Evolutionary conservation across 306 rosid species (phyloP).

Genomic region (Pterocarpus macrocarpus): DNA sequence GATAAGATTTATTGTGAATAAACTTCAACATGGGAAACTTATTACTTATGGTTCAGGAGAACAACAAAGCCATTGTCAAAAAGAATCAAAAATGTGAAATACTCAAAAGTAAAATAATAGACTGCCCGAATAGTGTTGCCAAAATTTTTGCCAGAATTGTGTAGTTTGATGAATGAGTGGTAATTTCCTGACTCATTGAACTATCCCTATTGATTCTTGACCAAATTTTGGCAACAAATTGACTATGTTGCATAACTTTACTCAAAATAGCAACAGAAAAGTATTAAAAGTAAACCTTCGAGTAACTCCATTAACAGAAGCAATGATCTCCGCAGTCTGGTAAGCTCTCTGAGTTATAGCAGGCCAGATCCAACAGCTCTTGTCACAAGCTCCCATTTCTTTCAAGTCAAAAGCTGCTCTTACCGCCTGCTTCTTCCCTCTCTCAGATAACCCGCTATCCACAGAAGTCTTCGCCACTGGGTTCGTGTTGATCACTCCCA

Average conservation of each 20-base stretch:
- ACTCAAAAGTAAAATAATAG: neutral
- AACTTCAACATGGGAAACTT: neutral
- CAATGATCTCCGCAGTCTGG: slow-evolving; percentile 92
- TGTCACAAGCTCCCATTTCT: slow-evolving; percentile 87
- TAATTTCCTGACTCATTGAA: too few species aligned
- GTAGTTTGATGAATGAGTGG: too few species aligned
- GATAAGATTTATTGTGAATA: neutral
- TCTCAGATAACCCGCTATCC: slow-evolving; percentile 83
- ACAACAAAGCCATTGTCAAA: slow-evolving; percentile 2
- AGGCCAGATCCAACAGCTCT: slow-evolving; percentile 95
- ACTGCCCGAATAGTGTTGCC: too few species aligned
- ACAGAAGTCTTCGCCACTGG: slow-evolving; percentile 90
- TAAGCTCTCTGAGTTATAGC: slow-evolving; percentile 98
- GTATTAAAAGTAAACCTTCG: slow-evolving; percentile 64
- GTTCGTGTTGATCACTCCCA: slow-evolving; percentile 85
- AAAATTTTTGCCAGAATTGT: too few species aligned
- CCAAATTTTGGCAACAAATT: too few species aligned
- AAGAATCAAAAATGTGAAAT: neutral
- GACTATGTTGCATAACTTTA: too few species aligned
- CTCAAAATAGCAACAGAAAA: neutral
- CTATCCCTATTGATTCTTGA: too few species aligned
- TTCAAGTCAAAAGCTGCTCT: slow-evolving; percentile 81
- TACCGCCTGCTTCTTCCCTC: slow-evolving; percentile 77
- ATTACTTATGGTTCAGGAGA: neutral
- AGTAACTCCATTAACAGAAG: slow-evolving; percentile 73